Base-by-base conservation (phyloP, 2,329 filamentous ascomycete species). In the Lachnellula subtilissima region DNA sequence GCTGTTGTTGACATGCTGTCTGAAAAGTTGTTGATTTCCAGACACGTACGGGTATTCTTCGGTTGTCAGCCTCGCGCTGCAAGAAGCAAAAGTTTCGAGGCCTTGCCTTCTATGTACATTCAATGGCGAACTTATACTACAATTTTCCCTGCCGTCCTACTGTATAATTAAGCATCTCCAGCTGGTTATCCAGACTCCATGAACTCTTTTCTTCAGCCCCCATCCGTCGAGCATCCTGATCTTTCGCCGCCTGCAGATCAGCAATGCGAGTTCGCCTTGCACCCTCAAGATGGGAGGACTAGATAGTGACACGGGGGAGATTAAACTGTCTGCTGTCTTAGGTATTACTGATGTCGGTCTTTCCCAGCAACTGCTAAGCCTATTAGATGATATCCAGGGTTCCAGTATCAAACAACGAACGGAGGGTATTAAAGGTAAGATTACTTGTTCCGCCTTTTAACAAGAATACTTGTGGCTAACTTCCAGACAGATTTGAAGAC, bases 401-500 rank as follows among this genome's bases (percentile, higher is more conserved):
- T 52, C 49, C 3, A 48, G 42, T 40, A 23, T 39, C n/a, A 61
- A 51, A 49, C 45, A 57, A 23, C 48, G 54, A 40, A 37, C 48
- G 22, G 54, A 59, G 12, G 59, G 50, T 37, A 35, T 61, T n/a
- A 57, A 50, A 49, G 40, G 59, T 61, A 19, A 19, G 19, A 19
- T 1, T 19, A 43, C 49, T 28, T 22, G 6, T 22, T 14, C 25
- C 46, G 17, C 23, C n/a, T 36, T 36, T 17, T 5, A 15, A 46
- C 5, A 7, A 19, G 17, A 32, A 23, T 19, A 25, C 19, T 37
- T n/a, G 19, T 32, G 22, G 22, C 35, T 54, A 42, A 28, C 14
- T 48, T 42, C 46, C 5, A 43, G 45, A 22, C n/a, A 70, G 69
- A 66, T 55, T 48, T 70, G 32, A 67, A 65, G 53, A 54, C 54